Base-by-base conservation (phyloP, 306 rosid species). In the Trifolium dubium region DNA sequence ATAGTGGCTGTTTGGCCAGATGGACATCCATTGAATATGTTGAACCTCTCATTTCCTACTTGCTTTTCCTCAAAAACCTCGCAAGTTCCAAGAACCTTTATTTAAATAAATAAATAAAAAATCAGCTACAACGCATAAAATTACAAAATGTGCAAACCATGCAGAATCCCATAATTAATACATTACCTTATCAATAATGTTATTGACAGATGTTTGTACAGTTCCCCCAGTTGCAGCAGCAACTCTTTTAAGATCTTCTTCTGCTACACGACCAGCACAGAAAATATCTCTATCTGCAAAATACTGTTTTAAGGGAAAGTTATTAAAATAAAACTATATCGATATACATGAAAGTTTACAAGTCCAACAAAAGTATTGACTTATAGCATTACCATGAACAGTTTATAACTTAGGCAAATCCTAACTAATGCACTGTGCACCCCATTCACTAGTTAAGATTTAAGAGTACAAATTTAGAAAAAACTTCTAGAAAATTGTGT, bases 191-290 rank as follows among this genome's bases (percentile, higher is more conserved):
- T 95, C 96, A 63, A 95, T 95, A 63, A 95, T 73, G 72, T 92
- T 90, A 71, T 95, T 95, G 73, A 92, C 96, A 73, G 99, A 92
- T 55, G 99, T 92, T 80, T 95, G 99, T n/a, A 95, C 88, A 5
- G 97, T 88, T 79, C 99, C 99, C 72, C 99, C 99, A 61, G 89
- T 75, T 19, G 99, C 99, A 76, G 99, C 99, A 77, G 97, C 89
- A 63, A 92, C 96, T 77, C 99, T 81, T 18, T 88, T 89, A 54
- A 95, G 82, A 87, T 95, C 99, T 80, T 95, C 99, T 75, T 95
- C 99, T 40, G 98, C 68, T 60, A 95, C 99, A 73, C 99, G 98
- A 51, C 99, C 99, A 59, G 99, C 99, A 83, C 99, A 95, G 77
- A 95, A 95, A 69, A 95, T 90, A 81, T 95, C 98, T 66, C 99